Evolutionary conservation across 202 grass and related monocot species (phyloP), one percentile per base, ranked within the genome.

Genomic region (Carex sylvatica): DNA sequence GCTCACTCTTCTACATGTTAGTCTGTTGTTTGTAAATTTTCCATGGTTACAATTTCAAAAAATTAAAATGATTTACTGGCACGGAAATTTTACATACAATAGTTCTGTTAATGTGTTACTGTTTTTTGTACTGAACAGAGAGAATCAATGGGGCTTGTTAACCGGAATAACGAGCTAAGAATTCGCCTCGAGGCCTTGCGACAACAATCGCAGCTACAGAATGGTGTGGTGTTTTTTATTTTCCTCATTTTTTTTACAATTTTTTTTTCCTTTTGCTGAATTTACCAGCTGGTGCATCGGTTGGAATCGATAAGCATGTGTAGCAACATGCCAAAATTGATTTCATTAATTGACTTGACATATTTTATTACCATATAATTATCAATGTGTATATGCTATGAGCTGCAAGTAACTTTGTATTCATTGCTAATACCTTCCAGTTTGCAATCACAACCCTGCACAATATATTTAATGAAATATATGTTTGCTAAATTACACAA

Each of bases 1-100:
- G 70, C 56, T 84, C 24, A 77, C 33, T 64, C 54, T 66, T 76
- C 36, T 84, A 0, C 83, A 84, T n/a, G 83, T 84, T 1, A 63
- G 24, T 62, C 26, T 59, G 23, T 47, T 16, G 36, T 46, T 44
- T 70, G 2, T n/a, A 13, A 19, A 70, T 42, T 70, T 46, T 9
- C 19, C 9, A 23, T 46, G 18, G 4, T 10, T 71, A 14, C 18
- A 12, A 10, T 10, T n/a, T 69, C 5, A 40, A 36, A 22, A 13
- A 47, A 71, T 23, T 47, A 24, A 71, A 71, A 44, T 40, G 24
- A 40, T 79, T 56, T 53, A 76, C 26, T 79, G 54, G 23, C 20
- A 79, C 5, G 66, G 35, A 38, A 20, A 36, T 58, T 59, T 35
- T 61, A 35, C 22, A 61, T 38, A 35, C 15, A 59, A 10, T 8